Base-by-base conservation (phyloP, 768 basidiomycete genomes). In the Lyophyllum shimeji region DNA sequence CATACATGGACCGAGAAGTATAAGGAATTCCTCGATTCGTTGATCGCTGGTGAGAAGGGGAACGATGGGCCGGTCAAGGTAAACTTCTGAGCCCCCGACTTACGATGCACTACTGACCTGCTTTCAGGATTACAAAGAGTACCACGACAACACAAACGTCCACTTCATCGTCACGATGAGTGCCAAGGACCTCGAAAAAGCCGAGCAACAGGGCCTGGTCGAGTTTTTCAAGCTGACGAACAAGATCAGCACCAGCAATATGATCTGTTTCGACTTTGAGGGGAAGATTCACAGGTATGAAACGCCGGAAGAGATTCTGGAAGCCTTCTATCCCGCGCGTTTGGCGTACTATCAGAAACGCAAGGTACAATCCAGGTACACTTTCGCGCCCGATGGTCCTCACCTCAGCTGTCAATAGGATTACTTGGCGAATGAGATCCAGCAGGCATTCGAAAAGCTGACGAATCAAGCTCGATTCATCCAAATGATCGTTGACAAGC, bases 201-300 rank as follows among this genome's bases (percentile, higher is more conserved):
- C 94, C 2, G 93, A 96, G 67, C 81, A 83, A 58, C 93, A 97
- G 67, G 96, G 96, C 2, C 74, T 99, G 29, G 64, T 86, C 29
- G 95, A 97, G 70, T 91, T 84, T 69, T 98, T 99, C 86, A 96
- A 94, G 72, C 75, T 98, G 58, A 85, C 85, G 13, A 72, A 81
- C 46, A 91, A 95, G 69, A 74, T 99, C 69, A 89, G 80, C 70
- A 97, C 93, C 15, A 82, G 84, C 68, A 99, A 99, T 75, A 98
- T 99, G 97, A 97, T 98, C 17, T 95, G 93, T 73, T 99, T 99
- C 71, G 96, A 99, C 71, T 83, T 91, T 57, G 90, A 95, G 17
- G 89, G 93, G 63, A 97, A 96, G 77, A 96, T 99, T 75, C 93
- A 87, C 75, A 95, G 87, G 73, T 98, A 98, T 70, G 76, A 82